phyloP scores from a whole-genome alignment of 163 green algal genomes.

The Chloromonas sp. region DNA sequence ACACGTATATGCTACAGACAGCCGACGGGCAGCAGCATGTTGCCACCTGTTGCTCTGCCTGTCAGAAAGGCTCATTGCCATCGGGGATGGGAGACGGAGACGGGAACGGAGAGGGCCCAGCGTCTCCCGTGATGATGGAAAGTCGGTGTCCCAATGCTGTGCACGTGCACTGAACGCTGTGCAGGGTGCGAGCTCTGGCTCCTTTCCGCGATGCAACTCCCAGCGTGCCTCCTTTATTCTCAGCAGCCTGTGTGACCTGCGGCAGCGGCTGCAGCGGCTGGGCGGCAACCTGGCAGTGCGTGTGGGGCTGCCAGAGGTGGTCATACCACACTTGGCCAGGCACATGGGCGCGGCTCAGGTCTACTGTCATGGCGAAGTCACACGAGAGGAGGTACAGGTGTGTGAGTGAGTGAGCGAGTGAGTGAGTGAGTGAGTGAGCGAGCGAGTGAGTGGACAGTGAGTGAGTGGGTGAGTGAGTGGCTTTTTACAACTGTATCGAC shows the following conservation, averaged over 20 bases:
- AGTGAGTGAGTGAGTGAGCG: neutral
- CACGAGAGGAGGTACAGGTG: constrained; percentile 45
- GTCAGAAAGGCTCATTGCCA: neutral
- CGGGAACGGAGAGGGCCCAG: neutral
- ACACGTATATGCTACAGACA: neutral
- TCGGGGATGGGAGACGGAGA: neutral
- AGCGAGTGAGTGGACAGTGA: too few species aligned
- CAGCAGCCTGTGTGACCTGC: constrained; percentile 32
- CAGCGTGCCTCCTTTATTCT: neutral
- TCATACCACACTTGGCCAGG: constrained; percentile 29
- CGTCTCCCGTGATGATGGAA: neutral
- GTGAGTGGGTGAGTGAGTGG: too few species aligned
- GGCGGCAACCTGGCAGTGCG: constrained; percentile 42
- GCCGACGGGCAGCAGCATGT: neutral
- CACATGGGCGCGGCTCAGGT: constrained; percentile 38
- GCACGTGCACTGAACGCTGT: too few species aligned
- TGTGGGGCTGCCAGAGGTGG: constrained; percentile 30
- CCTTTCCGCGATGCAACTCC: neutral
- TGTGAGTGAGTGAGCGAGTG: neutral
- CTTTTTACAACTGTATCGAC: too few species aligned
- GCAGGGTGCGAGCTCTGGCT: too few species aligned
- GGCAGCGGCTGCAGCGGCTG: constrained; percentile 20
- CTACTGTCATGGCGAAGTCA: constrained; percentile 58
- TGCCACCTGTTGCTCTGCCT: neutral
- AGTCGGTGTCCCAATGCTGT: too few species aligned